phyloP scores from a whole-genome alignment of 306 rosid genomes.

The Canavalia gladiata region DNA sequence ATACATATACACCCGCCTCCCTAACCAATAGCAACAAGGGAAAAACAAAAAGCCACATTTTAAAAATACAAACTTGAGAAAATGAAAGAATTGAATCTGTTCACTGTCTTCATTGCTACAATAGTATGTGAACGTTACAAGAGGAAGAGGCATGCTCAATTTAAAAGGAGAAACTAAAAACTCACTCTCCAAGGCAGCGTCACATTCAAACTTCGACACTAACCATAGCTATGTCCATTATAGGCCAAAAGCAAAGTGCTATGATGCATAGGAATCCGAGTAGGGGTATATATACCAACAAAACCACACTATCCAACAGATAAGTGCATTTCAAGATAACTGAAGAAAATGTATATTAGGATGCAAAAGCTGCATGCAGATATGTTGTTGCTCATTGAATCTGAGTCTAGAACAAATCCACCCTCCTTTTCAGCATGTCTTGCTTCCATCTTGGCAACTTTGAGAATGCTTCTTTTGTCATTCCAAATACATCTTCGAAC shows the following conservation, averaged over 20 bases:
- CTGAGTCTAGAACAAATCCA: constrained; percentile 75
- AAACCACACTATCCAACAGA: constrained; percentile 66
- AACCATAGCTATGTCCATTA: constrained; percentile 66
- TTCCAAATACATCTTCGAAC: constrained; percentile 73
- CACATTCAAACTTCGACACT: constrained; percentile 71
- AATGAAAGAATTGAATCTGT: constrained; percentile 76
- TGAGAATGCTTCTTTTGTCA: constrained; percentile 82
- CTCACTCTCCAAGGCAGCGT: constrained; percentile 78
- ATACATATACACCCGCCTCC: constrained; percentile 75
- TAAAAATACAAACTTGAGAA: constrained; percentile 63
- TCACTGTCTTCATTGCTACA: constrained; percentile 60
- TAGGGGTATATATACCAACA: constrained; percentile 59
- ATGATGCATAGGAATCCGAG: constrained; percentile 56
- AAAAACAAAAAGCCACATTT: constrained; percentile 40
- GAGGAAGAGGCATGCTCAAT: constrained; percentile 63
- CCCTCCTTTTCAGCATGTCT: constrained; percentile 94
- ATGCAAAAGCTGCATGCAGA: constrained; percentile 53
- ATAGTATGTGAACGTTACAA: constrained; percentile 62
- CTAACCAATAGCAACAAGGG: constrained; percentile 55
- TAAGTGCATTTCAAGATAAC: constrained; percentile 59
- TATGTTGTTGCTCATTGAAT: constrained; percentile 44
- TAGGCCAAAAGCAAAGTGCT: constrained; percentile 60
- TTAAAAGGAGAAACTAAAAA: constrained; percentile 51
- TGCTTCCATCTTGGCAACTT: constrained; percentile 97
- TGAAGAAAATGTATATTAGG: constrained; percentile 48